Conservation (phyloP, 345 rosid species). For the Boechera stricta region DNA sequence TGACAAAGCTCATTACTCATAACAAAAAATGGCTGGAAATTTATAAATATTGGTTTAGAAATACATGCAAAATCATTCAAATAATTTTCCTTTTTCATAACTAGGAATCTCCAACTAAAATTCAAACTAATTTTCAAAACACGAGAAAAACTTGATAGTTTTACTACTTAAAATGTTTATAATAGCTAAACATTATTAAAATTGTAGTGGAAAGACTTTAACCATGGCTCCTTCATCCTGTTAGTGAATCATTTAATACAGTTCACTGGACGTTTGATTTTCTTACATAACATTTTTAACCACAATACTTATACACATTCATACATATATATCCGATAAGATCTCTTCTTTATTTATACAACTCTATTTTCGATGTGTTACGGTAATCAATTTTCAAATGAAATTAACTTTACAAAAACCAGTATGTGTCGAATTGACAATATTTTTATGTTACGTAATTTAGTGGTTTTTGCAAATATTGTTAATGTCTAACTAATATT, state of each 20-base stretch:
- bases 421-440: too few species aligned
- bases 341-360: too few species aligned
- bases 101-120: neutral
- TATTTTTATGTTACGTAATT: too few species aligned
- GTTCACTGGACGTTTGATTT: too few species aligned
- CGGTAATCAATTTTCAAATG: neutral
- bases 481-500: neutral
- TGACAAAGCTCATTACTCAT: constrained; percentile 4
- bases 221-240: neutral
- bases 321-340: too few species aligned
- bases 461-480: too few species aligned
- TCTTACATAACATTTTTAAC: too few species aligned
- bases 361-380: too few species aligned
- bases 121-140: neutral
- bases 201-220: neutral
- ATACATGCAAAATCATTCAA: neutral
- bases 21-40: neutral
- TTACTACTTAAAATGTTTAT: neutral
- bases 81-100: neutral
- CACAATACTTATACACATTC: too few species aligned
- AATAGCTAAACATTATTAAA: neutral
- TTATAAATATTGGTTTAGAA: neutral
- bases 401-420: too few species aligned
- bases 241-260: neutral
- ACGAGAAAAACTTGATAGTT: neutral